phyloP scores from a whole-genome alignment of 2,329 filamentous ascomycete species.

The Phialemoniopsis sp. region DNA sequence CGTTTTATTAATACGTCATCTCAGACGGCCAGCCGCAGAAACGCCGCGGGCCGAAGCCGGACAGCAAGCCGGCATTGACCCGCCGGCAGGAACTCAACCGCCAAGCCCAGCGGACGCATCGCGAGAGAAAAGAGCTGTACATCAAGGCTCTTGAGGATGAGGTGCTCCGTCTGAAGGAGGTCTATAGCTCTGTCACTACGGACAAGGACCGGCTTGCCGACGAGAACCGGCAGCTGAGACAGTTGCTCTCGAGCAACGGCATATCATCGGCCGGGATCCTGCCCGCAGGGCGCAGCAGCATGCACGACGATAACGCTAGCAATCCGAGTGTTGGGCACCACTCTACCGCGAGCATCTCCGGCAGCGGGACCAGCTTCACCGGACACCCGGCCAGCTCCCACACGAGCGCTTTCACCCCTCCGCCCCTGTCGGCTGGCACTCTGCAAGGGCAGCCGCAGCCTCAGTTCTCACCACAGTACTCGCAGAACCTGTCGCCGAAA shows the following conservation, averaged over 20 bases:
- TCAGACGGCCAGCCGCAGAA: constrained; percentile 82
- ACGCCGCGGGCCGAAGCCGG: constrained; percentile 88
- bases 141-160: constrained; percentile 93
- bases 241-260: constrained; percentile 49
- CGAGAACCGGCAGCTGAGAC: constrained; percentile 74
- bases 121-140: constrained; percentile 93
- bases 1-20: background rate
- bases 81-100: constrained; percentile 90
- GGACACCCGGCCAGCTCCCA: constrained; percentile 34
- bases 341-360: constrained; percentile 54
- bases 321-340: constrained; percentile 43
- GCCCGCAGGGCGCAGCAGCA: constrained; percentile 17
- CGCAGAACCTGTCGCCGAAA: constrained; percentile 9
- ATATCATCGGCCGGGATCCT: constrained; percentile 26
- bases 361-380: constrained; percentile 43
- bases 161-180: constrained; percentile 81
- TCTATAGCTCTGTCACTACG: constrained; percentile 68
- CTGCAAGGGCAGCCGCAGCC: constrained; percentile 5
- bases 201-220: constrained; percentile 73
- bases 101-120: constrained; percentile 94
- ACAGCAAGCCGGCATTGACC: constrained; percentile 91
- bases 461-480: constrained; percentile 6
- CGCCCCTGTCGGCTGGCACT: constrained; percentile 20
- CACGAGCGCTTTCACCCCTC: constrained; percentile 43
- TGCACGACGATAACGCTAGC: constrained; percentile 37